Evolutionary conservation across 1,284 basidiomycete genomes (phyloP), one percentile per base, ranked within the genome.

Genomic region (Apiotrichum gracile): DNA sequence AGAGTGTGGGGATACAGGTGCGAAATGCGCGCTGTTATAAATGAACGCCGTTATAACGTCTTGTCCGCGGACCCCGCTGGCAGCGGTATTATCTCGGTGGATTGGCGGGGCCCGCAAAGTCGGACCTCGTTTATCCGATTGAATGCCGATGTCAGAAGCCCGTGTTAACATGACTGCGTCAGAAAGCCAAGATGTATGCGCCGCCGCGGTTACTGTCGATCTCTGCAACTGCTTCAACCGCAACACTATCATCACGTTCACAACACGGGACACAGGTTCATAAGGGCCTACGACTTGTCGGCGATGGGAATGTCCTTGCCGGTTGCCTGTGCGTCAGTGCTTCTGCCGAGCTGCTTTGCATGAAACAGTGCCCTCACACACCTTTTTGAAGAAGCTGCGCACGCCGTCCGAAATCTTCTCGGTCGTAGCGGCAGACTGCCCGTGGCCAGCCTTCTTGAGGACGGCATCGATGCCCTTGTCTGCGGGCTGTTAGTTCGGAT

Each of bases 401-500:
- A 76, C 52, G 31, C 75, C 76, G 60, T 77, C 76, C 44, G 72
- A 74, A 67, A 76, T 75, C 68, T 75, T 76, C 65, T 77, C 75
- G 48, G 71, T 74, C n/a, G 73, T 77, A 9, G 49, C 37, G 22
- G 52, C 62, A 37, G 41, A 58, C 61, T 72, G 69, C 22, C 58
- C 61, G 60, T 76, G 65, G 31, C 76, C 76, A 24, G 62, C 41
- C 40, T 64, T 54, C 35, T 61, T 62, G 41, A 74, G 58, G n/a
- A 62, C 42, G 1, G 43, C 9, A 51, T 63, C 65, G 51, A 77
- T 63, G 49, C 74, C 76, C 55, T 71, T 71, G 62, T 73, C 70
- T 73, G 49, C 17, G 26, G 12, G 38, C 6, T 29, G 38, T 22
- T 21, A 39, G 19, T 9, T 24, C 16, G 6, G 13, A 29, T 6